Percentiles rank a stretch among this genome's conserved stretches.
Evolutionary conservation across 1,284 basidiomycete species (phyloP).

Genomic region (Pterula multifida): DNA sequence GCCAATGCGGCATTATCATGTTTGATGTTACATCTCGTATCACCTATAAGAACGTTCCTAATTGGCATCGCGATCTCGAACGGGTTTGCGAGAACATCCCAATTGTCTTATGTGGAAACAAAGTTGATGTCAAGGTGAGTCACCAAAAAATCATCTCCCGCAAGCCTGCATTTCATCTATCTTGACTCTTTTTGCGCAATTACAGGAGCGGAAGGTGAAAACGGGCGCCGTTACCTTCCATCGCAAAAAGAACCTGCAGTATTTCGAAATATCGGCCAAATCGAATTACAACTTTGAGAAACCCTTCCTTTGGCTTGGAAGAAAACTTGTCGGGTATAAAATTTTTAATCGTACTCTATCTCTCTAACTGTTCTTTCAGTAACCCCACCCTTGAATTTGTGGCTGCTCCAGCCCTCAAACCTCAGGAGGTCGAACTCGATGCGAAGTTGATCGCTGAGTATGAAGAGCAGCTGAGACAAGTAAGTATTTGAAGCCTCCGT

Average conservation of each 20-base stretch:
- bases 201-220: constrained; percentile 98
- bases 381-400: constrained; percentile 91
- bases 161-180: constrained; percentile 4
- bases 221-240: constrained; percentile 98
- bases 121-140: constrained; percentile 94
- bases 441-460: constrained; percentile 75
- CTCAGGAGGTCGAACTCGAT: constrained; percentile 89
- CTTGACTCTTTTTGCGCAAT: constrained; percentile 1
- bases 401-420: constrained; percentile 90
- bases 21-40: constrained; percentile 99
- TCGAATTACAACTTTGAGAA: constrained; percentile 99
- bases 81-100: constrained; percentile 99
- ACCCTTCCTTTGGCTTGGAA: constrained; percentile 98
- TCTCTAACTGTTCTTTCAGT: constrained; percentile 25
- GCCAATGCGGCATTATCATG: constrained; percentile 99
- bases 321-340: constrained; percentile 87
- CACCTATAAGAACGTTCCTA: constrained; percentile 99
- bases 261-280: constrained; percentile 99
- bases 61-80: constrained; percentile 99
- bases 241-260: constrained; percentile 99
- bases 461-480: constrained; percentile 65
- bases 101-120: constrained; percentile 99
- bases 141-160: constrained; percentile 14
- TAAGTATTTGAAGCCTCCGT: constrained; percentile 24
- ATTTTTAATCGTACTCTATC: background rate